Evolutionary conservation across 495 filamentous ascomycete genomes (phyloP), one percentile per base, ranked within the genome.

Genomic region (Physcia stellaris): DNA sequence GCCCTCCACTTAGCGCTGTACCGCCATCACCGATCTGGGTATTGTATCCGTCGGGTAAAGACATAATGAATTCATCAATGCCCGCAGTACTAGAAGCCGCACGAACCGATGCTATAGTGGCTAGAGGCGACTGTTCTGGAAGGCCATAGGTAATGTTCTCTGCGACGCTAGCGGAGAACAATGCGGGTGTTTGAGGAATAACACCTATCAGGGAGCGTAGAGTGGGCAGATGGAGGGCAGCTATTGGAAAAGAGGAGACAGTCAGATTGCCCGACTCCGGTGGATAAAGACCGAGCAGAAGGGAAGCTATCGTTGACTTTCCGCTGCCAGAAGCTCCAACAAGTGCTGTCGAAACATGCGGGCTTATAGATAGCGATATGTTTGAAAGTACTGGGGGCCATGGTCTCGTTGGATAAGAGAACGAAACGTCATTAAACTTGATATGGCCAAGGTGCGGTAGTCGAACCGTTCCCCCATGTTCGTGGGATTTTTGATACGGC

Each of bases 111-210:
- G 44, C 20, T 0, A 42, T 22, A 0, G 52, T 43, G 21, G 56
- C 55, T 9, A 74, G 54, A 2, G 56, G 58, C 0, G 57, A 61
- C 13, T 47, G 37, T 11, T 54, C 46, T 4, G 58, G 54, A 0
- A 90, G 58, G 0, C 83, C 87, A 54, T 95, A 94, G 21, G 62
- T 55, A 39, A 98, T 94, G 56, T 96, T 98, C 4, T 66, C 71
- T 12, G 68, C 60, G 24, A 95, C 64, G 0, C 78, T 75, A 10
- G 66, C 61, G 1, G 85, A 74, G 58, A 94, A 92, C 13, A 95
- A 66, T n/a, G 70, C 68, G 0, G 86, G 78, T 9, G 68, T 60
- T 51, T 94, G 88, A 0, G 84, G 75, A 11, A 94, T 85, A 46
- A 88, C 68, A 24, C 73, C 68, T 6, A 94, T 74, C 23, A 74